Evolutionary conservation across 192 early-diverging fungal genomes (phyloP).

Genomic region (Globomyces pollinis-pini): DNA sequence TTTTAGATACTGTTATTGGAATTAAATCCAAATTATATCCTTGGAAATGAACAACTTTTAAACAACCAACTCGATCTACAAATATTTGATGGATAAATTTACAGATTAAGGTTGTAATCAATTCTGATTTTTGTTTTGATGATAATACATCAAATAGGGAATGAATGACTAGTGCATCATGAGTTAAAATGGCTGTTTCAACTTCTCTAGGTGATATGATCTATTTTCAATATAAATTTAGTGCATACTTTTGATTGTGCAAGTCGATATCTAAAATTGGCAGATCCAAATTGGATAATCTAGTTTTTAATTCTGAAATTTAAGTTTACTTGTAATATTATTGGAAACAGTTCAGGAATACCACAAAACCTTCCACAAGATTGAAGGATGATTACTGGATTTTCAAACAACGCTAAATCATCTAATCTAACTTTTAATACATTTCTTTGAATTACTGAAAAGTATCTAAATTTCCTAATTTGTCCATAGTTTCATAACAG

Average conservation of each 20-base stretch:
- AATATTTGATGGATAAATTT: slow-evolving; percentile 7
- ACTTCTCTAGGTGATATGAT: background rate
- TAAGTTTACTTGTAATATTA: background rate
- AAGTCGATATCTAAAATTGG: background rate
- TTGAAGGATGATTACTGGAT: too few species aligned
- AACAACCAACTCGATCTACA: background rate
- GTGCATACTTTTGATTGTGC: background rate
- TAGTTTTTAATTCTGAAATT: background rate
- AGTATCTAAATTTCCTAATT: background rate
- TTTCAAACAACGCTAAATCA: too few species aligned
- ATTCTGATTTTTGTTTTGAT: background rate
- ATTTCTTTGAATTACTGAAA: too few species aligned
- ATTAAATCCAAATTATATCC: slow-evolving; percentile 5
- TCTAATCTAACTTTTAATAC: too few species aligned
- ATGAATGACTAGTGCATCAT: background rate
- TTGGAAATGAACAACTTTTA: slow-evolving; percentile 4
- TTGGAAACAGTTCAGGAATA: background rate
- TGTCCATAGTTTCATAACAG: background rate
- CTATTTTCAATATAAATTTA: background rate
- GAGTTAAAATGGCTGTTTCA: background rate
- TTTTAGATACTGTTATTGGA: background rate
- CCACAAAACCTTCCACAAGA: background rate
- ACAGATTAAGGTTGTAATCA: background rate
- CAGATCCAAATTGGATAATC: background rate
- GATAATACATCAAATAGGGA: background rate